Base-by-base conservation (phyloP, 1,284 basidiomycete genomes). In the Boletus mariae region DNA sequence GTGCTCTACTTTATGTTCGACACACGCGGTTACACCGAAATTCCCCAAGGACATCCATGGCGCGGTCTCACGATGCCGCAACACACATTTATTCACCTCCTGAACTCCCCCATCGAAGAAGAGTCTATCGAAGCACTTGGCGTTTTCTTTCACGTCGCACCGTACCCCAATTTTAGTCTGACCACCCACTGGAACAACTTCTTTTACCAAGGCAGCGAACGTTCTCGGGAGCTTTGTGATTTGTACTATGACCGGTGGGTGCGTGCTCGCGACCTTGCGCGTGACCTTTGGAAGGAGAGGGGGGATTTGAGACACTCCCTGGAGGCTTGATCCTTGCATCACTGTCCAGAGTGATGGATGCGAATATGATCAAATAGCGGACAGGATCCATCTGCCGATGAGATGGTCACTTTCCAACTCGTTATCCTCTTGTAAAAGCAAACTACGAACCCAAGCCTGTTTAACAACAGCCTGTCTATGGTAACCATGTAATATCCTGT, bases 111-210 rank as follows among this genome's bases (percentile, higher is more conserved):
- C 9, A 61, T 61, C 5, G 47, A 61, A 1, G 25, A 47, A 44
- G 52, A 42, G 11, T 59, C 61, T 13, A n/a, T 63, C 15, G 40
- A 56, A 10, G 59, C 56, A 1, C 61, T 61, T 1, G 42, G 42
- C 2, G 31, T 51, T 4, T 61, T 61, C 52, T 61, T 63, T 13
- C 52, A 57, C 6, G 59, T 43, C 5, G 51, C 59, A 5, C 47
- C 52, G 2, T 48, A 38, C 11, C 56, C 52, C 0, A 0, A 43
- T 7, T 59, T 61, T 12, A 8, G 1, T 0, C 23, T 63, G 13
- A 29, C 5, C 1, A 50, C 44, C 9, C 26, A 54, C 5, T 58
- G 54, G 60, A 15, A 45, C 7, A 26, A 52, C 26, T 11, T 0
- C 2, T 1, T 20, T 1, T 34, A n/a, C 8, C 20, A 31, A 23